Conservation (phyloP, 148 eudicot species). For the Vaccinium vitisidaea region DNA sequence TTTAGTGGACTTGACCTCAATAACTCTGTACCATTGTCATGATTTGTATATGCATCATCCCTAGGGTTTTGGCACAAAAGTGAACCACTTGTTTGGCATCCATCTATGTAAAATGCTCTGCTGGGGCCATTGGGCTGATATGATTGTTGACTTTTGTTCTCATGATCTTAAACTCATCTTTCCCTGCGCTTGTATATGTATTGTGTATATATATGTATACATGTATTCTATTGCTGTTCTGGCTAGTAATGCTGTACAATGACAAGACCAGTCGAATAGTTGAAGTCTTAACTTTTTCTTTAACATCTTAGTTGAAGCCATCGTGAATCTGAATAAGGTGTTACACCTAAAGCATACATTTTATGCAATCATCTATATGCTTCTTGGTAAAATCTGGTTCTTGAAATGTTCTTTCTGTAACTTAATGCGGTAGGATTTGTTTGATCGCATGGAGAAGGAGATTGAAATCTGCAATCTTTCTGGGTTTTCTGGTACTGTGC, state of each 20-base stretch:
- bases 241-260: neutral
- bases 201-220: neutral
- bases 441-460: conserved; percentile 73
- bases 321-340: neutral
- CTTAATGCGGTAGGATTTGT: conserved; percentile 50
- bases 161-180: neutral
- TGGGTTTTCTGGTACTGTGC: conserved; percentile 31
- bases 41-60: neutral
- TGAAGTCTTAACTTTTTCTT: neutral
- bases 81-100: conserved; percentile 7
- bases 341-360: neutral
- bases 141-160: neutral
- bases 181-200: neutral
- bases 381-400: conserved; percentile 6
- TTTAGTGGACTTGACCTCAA: neutral
- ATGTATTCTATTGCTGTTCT: neutral
- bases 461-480: conserved; percentile 49
- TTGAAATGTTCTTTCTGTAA: conserved; percentile 4
- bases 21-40: neutral
- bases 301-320: neutral
- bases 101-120: neutral
- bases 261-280: neutral
- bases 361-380: neutral
- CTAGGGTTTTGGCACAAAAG: conserved; percentile 12
- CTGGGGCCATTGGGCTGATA: neutral